A percentile compares a stretch with the other conserved stretches of the same genome.
phyloP scores from a whole-genome alignment of 805 yeast genomes.

The Zygosaccharomyces bisporus region DNA sequence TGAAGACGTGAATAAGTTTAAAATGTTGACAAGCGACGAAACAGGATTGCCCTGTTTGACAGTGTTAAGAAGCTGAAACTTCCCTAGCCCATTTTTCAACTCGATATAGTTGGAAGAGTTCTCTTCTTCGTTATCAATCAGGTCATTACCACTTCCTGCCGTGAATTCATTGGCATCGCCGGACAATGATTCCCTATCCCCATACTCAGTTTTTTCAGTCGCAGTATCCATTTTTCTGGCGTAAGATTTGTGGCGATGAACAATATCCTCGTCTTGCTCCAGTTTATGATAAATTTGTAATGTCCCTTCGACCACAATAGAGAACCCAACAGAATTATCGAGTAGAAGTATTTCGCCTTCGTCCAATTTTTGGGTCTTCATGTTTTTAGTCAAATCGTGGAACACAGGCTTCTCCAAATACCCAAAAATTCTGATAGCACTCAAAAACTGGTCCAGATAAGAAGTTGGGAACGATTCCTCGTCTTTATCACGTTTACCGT shows the following conservation, averaged over 20 bases:
- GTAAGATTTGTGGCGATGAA: not conserved
- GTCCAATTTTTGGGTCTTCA: slow-evolving; percentile 81
- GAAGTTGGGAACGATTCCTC: slow-evolving; percentile 41
- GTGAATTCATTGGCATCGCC: slow-evolving; percentile 37
- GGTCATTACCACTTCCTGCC: slow-evolving; percentile 36
- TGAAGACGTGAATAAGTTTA: slow-evolving; percentile 59
- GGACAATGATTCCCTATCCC: slow-evolving; percentile 4
- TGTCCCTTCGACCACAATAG: slow-evolving; percentile 89
- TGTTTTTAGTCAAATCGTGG: slow-evolving; percentile 85
- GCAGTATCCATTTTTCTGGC: not conserved
- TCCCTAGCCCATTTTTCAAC: slow-evolving; percentile 31
- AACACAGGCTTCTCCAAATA: slow-evolving; percentile 86
- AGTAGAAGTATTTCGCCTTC: slow-evolving; percentile 72
- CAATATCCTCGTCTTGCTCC: slow-evolving; percentile 25
- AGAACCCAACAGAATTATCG: slow-evolving; percentile 76
- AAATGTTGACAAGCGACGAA: slow-evolving; percentile 74
- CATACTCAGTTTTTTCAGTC: not conserved
- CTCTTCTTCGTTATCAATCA: slow-evolving; percentile 8
- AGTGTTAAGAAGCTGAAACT: slow-evolving; percentile 72
- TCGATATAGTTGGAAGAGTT: slow-evolving; percentile 20
- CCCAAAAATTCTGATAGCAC: slow-evolving; percentile 92
- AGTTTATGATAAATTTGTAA: slow-evolving; percentile 71
- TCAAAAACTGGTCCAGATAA: slow-evolving; percentile 81
- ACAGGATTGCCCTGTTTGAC: slow-evolving; percentile 82
- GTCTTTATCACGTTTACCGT: slow-evolving; percentile 4